Evolutionary conservation across 805 yeast species (phyloP), one percentile per base, ranked within the genome.

Genomic region (Kazachstania kunashirensis): DNA sequence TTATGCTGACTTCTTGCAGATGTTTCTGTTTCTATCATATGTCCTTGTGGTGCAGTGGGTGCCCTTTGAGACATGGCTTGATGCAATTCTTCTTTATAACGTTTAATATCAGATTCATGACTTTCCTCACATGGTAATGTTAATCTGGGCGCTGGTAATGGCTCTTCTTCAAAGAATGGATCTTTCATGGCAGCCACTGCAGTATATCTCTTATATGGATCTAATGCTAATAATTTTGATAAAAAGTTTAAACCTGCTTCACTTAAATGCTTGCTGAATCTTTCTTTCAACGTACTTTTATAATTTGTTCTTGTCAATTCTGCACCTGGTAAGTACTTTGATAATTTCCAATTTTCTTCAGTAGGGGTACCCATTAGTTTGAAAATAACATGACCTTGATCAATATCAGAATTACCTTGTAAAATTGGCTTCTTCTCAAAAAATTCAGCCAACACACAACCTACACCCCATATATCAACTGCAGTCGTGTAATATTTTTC

Each of bases 381-480:
- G 56, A 92, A 92, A 8, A 89, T 80, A 21, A 75, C 66, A 48
- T 78, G 79, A 0, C 92, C 84, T 62, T 92, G 99, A 55, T 89
- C 94, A 9, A 80, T 57, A 55, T 92, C 98, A 1, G 92, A 72
- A 30, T 71, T 65, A 0, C 98, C 99, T 29, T 79, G 86, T 33
- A 92, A 57, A 12, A 92, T 80, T 1, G 98, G 98, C 46, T 72
- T 75, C 43, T 75, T 72, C 23, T 75, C 76, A 61, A 82, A 89
- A 52, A 88, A 68, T 60, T 92, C 99, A 0, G 85, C 98, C 53
- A 92, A 79, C 0, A 92, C 89, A 62, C 98, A 92, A 1, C 97
- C 97, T 15, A 84, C 73, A 0, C 97, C 96, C 99, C 99, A 92
- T 62, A 92, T 72, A 60, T 92, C 99, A 10, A 89, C 89, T 0